Evolutionary conservation across 2,329 filamentous ascomycete species (phyloP).

Genomic region (Stagonosporopsis cucurbitacearum): DNA sequence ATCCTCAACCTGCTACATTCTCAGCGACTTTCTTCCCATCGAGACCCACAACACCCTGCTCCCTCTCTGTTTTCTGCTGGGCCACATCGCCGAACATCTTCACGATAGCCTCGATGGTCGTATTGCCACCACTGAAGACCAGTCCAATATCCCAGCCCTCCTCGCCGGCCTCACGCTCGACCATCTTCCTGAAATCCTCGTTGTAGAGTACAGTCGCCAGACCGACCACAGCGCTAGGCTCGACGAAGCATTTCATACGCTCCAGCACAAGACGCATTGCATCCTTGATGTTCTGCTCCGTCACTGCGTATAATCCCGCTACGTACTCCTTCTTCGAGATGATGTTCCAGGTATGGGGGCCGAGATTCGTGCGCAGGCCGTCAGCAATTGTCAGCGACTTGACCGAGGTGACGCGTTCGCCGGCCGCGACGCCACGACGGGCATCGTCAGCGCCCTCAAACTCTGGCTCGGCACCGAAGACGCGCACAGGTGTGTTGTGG

Average conservation of each 20-base stretch:
- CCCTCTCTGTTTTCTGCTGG: constrained; percentile 45
- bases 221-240: constrained; percentile 85
- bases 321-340: constrained; percentile 77
- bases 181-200: constrained; percentile 74
- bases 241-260: constrained; percentile 87
- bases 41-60: constrained; percentile 48
- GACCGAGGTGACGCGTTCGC: constrained; percentile 70
- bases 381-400: constrained; percentile 84
- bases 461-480: constrained; percentile 87
- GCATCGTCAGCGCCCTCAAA: constrained; percentile 87
- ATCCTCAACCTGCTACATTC: constrained; percentile 54
- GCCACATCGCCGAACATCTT: constrained; percentile 57
- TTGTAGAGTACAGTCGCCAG: constrained; percentile 84
- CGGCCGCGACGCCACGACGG: constrained; percentile 70
- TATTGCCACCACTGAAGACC: constrained; percentile 70
- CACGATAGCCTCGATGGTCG: constrained; percentile 65
- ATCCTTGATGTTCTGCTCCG: constrained; percentile 79
- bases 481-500: constrained; percentile 71
- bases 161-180: constrained; percentile 72
- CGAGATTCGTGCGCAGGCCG: constrained; percentile 84
- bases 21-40: constrained; percentile 53
- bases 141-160: constrained; percentile 75
- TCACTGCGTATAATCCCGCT: constrained; percentile 72
- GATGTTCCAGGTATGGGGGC: constrained; percentile 75
- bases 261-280: constrained; percentile 82